A percentile compares a stretch with the other conserved stretches of the same genome.
These are phyloP conservation scores for Penicillium griseofulvum DNA, from an alignment of 2,329 filamentous ascomycete species.

Conservation along the genomic window DNA sequence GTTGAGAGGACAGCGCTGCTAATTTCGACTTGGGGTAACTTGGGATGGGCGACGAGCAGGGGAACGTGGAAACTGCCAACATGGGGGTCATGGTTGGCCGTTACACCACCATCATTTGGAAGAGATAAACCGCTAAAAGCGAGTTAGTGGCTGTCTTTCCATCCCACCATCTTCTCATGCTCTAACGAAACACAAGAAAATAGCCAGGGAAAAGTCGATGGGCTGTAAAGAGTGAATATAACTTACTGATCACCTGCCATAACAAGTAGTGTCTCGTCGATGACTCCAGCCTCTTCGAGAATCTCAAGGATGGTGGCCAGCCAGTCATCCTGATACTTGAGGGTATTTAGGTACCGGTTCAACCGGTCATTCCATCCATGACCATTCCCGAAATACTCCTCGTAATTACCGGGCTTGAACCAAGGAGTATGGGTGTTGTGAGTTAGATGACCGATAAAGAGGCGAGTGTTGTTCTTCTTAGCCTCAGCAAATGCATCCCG, in stretches of 20 bases:
- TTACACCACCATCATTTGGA: constrained; percentile 27
- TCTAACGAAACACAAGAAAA: background rate
- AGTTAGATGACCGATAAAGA: constrained; percentile 30
- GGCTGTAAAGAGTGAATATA: no score
- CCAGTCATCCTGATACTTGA: constrained; percentile 29
- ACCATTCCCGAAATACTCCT: constrained; percentile 16
- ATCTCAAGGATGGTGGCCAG: constrained; percentile 26
- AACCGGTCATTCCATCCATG: constrained; percentile 18
- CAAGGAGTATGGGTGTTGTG: constrained; percentile 31
- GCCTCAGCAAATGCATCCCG: constrained; percentile 27
- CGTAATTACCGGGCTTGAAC: constrained; percentile 23
- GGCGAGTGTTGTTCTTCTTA: constrained; percentile 25
- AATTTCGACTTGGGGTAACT: constrained; percentile 22
- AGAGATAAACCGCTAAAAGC: constrained; percentile 22
- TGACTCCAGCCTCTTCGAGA: constrained; percentile 27
- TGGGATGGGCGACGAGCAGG: constrained; percentile 26
- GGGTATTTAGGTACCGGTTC: constrained; percentile 30
- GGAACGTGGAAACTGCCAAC: constrained; percentile 28
- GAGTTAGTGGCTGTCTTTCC: background rate
- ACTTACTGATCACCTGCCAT: constrained; percentile 31
- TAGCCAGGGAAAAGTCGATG: no score
- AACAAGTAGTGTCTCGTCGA: constrained; percentile 30
- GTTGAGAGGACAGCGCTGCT: constrained; percentile 21
- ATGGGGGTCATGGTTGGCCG: constrained; percentile 29
- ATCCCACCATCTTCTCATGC: background rate